These are phyloP conservation scores for Heimioporus sp. DNA, from an alignment of 768 basidiomycete genomes.

Conservation along the genomic window DNA sequence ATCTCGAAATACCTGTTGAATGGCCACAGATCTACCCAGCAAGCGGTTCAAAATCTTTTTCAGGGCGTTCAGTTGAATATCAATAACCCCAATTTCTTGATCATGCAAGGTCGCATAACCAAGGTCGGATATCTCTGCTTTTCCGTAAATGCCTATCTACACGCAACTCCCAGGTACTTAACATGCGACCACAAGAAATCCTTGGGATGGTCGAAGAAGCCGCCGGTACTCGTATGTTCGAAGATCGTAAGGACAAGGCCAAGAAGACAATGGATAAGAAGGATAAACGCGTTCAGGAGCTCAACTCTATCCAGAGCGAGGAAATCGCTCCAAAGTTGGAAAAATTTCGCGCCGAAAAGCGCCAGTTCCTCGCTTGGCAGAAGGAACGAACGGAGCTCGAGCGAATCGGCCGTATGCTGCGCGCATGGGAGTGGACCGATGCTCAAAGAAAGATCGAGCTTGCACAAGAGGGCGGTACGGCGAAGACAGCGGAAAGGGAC, in stretches of 20 bases:
- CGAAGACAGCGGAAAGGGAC: slow-evolving; percentile 48
- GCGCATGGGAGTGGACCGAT: slow-evolving; percentile 87
- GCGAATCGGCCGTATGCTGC: slow-evolving; percentile 72
- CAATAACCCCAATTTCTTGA: slow-evolving; percentile 99
- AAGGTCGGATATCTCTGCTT: slow-evolving; percentile 53
- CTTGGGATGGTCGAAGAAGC: slow-evolving; percentile 99
- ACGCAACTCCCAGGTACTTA: slow-evolving; percentile 56
- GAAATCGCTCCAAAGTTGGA: slow-evolving; percentile 96
- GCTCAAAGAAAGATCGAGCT: slow-evolving; percentile 47
- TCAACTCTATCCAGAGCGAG: slow-evolving; percentile 73
- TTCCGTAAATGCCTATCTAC: background rate
- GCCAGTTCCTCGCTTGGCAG: slow-evolving; percentile 85
- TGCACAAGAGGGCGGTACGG: slow-evolving; percentile 56
- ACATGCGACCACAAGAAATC: slow-evolving; percentile 98
- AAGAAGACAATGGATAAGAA: slow-evolving; percentile 96
- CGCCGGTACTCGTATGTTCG: slow-evolving; percentile 98
- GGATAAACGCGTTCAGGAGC: slow-evolving; percentile 92
- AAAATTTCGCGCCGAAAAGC: slow-evolving; percentile 85
- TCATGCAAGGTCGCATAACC: slow-evolving; percentile 99
- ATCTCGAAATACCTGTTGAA: slow-evolving; percentile 94
- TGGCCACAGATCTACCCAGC: slow-evolving; percentile 89
- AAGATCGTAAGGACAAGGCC: slow-evolving; percentile 96
- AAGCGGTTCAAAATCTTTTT: slow-evolving; percentile 84
- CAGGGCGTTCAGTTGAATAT: slow-evolving; percentile 98
- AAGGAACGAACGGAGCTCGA: slow-evolving; percentile 89